These are phyloP conservation scores for Pseudocercospora pini-densiflorae DNA, from an alignment of 2,329 filamentous ascomycete species.

Conservation along the genomic window DNA sequence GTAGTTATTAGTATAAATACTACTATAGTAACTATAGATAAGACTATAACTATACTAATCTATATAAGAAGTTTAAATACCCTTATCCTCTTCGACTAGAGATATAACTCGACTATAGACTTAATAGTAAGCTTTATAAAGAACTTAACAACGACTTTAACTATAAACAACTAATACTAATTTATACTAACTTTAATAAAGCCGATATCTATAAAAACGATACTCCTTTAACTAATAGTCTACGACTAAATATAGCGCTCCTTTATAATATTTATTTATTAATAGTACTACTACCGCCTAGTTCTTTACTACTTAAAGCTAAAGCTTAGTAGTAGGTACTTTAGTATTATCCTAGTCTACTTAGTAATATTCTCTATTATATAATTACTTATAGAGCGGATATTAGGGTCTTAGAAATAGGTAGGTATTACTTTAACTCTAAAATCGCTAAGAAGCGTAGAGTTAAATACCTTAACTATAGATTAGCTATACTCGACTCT, in stretches of 20 bases:
- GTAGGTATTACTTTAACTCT: neutral
- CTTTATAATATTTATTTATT: neutral
- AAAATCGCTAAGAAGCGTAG: neutral
- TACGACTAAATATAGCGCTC: neutral
- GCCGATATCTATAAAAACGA: too few species aligned
- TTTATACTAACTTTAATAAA: too few species aligned
- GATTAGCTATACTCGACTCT: neutral
- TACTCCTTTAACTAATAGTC: too few species aligned
- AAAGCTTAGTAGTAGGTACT: neutral
- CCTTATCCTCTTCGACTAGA: too few species aligned
- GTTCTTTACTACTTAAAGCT: neutral
- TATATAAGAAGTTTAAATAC: too few species aligned
- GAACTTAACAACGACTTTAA: too few species aligned
- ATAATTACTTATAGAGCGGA: neutral
- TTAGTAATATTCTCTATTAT: neutral
- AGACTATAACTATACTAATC: too few species aligned
- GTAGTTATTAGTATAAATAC: too few species aligned
- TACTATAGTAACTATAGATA: too few species aligned
- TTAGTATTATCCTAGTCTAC: neutral
- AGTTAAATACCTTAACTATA: neutral
- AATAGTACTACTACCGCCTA: neutral
- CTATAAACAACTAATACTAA: too few species aligned
- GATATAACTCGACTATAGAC: too few species aligned
- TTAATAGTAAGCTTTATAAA: too few species aligned
- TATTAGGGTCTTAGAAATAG: neutral